These are phyloP conservation scores for Mentha longifolia DNA, from an alignment of 257 asterid genomes.

Conservation along the genomic window DNA sequence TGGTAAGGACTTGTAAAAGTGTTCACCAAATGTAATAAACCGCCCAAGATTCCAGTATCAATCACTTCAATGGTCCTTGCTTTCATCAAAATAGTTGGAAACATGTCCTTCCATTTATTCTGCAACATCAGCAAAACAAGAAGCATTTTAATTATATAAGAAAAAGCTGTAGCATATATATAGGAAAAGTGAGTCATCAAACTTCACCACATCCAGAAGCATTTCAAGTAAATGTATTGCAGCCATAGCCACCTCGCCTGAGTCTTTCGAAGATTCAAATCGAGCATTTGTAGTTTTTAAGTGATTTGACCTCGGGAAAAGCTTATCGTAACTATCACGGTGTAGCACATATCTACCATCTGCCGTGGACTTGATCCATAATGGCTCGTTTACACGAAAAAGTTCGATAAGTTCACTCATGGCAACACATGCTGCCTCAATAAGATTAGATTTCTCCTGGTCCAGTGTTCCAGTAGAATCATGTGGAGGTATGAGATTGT, in stretches of 20 bases:
- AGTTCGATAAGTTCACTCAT: conserved; percentile 63
- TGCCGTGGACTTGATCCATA: conserved; percentile 52
- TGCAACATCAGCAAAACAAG: conserved; percentile 31
- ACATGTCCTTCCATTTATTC: conserved; percentile 67
- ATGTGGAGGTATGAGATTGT: conserved; percentile 17
- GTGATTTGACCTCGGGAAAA: conserved; percentile 46
- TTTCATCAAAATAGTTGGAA: conserved; percentile 59
- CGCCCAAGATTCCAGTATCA: conserved; percentile 52
- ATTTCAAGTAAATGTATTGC: conserved; percentile 54
- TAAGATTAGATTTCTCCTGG: conserved; percentile 41
- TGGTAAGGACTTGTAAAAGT: background rate
- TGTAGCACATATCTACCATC: conserved; percentile 53
- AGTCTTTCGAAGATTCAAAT: conserved; percentile 71
- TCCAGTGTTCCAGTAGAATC: conserved; percentile 34
- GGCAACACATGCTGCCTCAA: conserved; percentile 49
- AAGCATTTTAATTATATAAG: background rate
- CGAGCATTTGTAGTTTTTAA: conserved; percentile 47
- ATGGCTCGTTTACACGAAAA: conserved; percentile 54
- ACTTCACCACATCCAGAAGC: conserved; percentile 59
- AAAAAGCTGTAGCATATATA: background rate
- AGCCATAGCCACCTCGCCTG: conserved; percentile 59
- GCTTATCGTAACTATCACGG: conserved; percentile 56
- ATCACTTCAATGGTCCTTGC: conserved; percentile 54
- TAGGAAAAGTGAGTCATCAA: conserved; percentile 6
- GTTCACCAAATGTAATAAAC: conserved; percentile 56